Evolutionary conservation across 179 eudicot genomes (phyloP).

Genomic region (Dionaea muscipula): DNA sequence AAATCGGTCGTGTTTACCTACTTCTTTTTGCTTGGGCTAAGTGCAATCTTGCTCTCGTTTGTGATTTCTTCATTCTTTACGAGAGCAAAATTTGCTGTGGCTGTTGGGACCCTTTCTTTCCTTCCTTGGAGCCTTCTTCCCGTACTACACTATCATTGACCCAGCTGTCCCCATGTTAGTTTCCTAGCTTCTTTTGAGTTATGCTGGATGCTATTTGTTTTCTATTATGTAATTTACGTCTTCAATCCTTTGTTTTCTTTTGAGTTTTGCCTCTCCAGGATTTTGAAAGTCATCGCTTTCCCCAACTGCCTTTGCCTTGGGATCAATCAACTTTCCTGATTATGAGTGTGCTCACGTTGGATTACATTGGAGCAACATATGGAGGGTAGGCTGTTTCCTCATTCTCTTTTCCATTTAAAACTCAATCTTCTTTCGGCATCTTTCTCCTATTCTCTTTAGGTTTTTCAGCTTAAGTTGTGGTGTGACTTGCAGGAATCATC

Average conservation of each 20-base stretch:
- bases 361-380: slow-evolving; percentile 95
- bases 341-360: slow-evolving; percentile 99
- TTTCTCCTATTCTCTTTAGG: not conserved
- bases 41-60: slow-evolving; percentile 89
- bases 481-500: slow-evolving; percentile 68
- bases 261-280: slow-evolving; percentile 34
- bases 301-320: slow-evolving; percentile 97
- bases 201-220: not conserved
- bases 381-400: slow-evolving; percentile 53
- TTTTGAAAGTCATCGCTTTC: slow-evolving; percentile 82
- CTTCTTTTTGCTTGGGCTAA: slow-evolving; percentile 87
- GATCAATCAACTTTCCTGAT: slow-evolving; percentile 92
- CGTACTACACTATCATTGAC: slow-evolving; percentile 85
- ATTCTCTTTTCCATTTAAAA: not conserved
- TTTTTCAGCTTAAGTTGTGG: slow-evolving; percentile 3
- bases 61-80: slow-evolving; percentile 84
- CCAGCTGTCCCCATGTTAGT: slow-evolving; percentile 70
- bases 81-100: slow-evolving; percentile 96
- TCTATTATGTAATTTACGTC: not conserved
- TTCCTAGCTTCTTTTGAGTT: slow-evolving; percentile 3
- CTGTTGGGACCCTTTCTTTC: slow-evolving; percentile 96
- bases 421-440: not conserved
- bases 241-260: not conserved
- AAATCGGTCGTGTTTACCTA: slow-evolving; percentile 86
- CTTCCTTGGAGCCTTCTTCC: slow-evolving; percentile 94